Percentiles rank a stretch among this genome's conserved stretches.
Evolutionary conservation across 345 rosid genomes (phyloP).

Genomic region (Citrus glauca): DNA sequence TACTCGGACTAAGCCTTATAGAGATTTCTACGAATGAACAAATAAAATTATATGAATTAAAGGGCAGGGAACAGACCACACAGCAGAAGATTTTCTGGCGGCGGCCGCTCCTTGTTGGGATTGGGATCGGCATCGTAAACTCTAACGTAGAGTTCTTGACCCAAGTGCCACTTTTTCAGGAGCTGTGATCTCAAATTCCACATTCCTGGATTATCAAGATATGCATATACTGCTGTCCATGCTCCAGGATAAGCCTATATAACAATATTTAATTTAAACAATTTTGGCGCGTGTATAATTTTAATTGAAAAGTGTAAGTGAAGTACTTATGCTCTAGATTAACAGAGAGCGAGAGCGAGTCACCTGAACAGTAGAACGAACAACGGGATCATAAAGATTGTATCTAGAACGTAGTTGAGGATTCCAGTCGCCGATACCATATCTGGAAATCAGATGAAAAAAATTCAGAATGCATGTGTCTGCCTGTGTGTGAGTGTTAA

Average conservation of each 20-base stretch:
- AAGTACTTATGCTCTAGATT: no score
- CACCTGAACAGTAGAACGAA: slow-evolving; percentile 66
- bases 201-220: slow-evolving; percentile 87
- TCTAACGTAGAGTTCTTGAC: slow-evolving; percentile 66
- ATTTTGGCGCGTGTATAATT: neutral
- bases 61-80: slow-evolving; percentile 37
- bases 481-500: neutral
- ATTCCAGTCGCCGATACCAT: slow-evolving; percentile 60
- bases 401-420: slow-evolving; percentile 32
- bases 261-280: neutral
- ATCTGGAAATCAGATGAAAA: slow-evolving; percentile 16
- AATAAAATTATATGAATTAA: neutral
- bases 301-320: no score
- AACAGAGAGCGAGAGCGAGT: neutral
- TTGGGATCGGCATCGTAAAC: slow-evolving; percentile 64
- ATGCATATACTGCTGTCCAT: slow-evolving; percentile 62
- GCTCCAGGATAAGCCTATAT: slow-evolving; percentile 59
- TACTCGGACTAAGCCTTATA: no score
- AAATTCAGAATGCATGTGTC: neutral
- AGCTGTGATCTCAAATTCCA: slow-evolving; percentile 88
- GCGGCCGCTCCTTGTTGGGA: slow-evolving; percentile 54
- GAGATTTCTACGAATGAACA: neutral
- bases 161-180: slow-evolving; percentile 65
- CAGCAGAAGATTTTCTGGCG: slow-evolving; percentile 54
- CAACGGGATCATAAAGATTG: slow-evolving; percentile 58